A percentile compares a stretch with the other conserved stretches of the same genome.
Evolutionary conservation across 495 filamentous ascomycete species (phyloP).

Genomic region (Hypomontagnella submonticulosa): DNA sequence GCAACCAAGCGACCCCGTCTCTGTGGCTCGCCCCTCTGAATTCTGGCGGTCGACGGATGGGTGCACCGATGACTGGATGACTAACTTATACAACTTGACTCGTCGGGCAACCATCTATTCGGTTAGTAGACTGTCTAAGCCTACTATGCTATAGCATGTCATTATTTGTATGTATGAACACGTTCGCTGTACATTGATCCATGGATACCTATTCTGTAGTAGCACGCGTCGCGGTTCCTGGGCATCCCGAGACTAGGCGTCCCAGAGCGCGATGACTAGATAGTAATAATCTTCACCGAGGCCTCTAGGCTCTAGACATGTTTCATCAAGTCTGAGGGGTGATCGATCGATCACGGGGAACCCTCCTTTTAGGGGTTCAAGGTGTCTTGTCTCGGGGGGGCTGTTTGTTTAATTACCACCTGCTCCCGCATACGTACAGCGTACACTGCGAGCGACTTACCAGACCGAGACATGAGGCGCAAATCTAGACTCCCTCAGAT

Average conservation of each 20-base stretch:
- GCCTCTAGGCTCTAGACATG: constrained; percentile 25
- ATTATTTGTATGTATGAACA: too few species aligned
- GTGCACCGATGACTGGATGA: constrained; percentile 34
- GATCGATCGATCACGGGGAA: constrained; percentile 25
- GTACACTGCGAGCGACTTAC: not conserved
- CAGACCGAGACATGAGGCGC: constrained; percentile 22
- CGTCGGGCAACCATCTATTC: constrained; percentile 3
- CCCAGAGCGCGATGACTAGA: constrained; percentile 7
- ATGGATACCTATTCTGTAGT: constrained; percentile 7
- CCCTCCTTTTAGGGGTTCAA: constrained; percentile 9
- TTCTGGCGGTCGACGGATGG: constrained; percentile 38
- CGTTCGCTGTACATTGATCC: too few species aligned
- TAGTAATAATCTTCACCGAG: constrained; percentile 38
- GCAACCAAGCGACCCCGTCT: constrained; percentile 22
- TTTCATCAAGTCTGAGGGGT: constrained; percentile 14
- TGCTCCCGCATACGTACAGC: constrained; percentile 7
- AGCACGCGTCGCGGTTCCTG: constrained; percentile 25
- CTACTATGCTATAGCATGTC: not conserved
- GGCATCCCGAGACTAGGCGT: constrained; percentile 21
- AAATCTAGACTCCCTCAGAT: constrained; percentile 28
- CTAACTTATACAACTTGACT: constrained; percentile 26
- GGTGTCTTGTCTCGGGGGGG: constrained; percentile 14
- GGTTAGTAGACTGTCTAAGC: constrained; percentile 16
- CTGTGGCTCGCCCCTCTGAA: constrained; percentile 37
- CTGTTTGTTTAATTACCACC: constrained; percentile 32